Percentiles rank a stretch among this genome's conserved stretches.
phyloP scores from a whole-genome alignment of 2,329 filamentous ascomycete genomes.

The Drechslerella stenobrocha region DNA sequence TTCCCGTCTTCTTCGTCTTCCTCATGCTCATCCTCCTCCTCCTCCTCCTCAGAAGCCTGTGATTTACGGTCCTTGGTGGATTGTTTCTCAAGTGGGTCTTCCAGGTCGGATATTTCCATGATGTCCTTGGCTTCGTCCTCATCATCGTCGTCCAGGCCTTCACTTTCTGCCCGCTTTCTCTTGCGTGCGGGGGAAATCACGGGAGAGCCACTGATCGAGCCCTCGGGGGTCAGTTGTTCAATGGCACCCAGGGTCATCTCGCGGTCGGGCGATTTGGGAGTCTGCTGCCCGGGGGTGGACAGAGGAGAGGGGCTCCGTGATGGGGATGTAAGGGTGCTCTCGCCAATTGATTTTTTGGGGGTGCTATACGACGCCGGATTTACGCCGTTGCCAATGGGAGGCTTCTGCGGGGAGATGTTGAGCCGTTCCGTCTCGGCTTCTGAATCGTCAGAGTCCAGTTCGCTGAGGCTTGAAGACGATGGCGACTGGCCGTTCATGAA shows the following conservation, averaged over 20 bases:
- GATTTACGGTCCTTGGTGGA: constrained; percentile 32
- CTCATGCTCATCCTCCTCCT: constrained; percentile 23
- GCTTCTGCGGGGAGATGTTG: constrained; percentile 76
- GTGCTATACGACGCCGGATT: constrained; percentile 42
- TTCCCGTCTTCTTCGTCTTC: constrained; percentile 15
- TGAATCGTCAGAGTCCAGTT: constrained; percentile 61
- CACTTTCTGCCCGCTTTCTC: constrained; percentile 29
- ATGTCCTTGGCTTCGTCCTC: constrained; percentile 33
- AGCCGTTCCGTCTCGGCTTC: constrained; percentile 72
- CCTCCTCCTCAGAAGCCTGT: constrained; percentile 28
- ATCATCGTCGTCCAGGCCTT: constrained; percentile 22
- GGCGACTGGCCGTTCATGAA: constrained; percentile 53
- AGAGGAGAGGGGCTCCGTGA: constrained; percentile 42
- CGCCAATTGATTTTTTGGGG: constrained; percentile 47
- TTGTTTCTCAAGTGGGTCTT: constrained; percentile 51
- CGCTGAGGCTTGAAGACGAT: constrained; percentile 54
- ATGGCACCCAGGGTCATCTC: constrained; percentile 45
- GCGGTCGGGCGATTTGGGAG: constrained; percentile 44
- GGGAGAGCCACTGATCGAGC: constrained; percentile 30
- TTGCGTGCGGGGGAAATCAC: constrained; percentile 40
- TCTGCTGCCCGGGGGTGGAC: constrained; percentile 38
- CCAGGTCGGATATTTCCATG: constrained; percentile 55
- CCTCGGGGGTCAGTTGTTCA: constrained; percentile 42
- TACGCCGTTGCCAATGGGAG: constrained; percentile 66
- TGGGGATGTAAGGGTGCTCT: constrained; percentile 41